Evolutionary conservation across 768 basidiomycete species (phyloP).

Genomic region (Termitomyces sp.): DNA sequence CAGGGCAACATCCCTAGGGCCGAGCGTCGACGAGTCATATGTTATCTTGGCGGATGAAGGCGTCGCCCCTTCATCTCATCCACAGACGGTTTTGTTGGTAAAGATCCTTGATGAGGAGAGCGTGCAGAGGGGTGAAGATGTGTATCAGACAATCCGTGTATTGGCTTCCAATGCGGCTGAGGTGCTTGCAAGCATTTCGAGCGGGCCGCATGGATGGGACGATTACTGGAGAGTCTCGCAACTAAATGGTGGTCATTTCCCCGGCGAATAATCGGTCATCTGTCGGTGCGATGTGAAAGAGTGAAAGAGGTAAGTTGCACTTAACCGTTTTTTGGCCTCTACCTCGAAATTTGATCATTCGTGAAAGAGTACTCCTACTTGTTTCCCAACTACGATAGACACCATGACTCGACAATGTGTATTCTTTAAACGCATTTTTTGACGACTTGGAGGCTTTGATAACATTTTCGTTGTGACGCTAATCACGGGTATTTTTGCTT

Average conservation of each 20-base stretch:
- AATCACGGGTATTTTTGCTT: not conserved
- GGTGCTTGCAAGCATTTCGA: conserved; percentile 13
- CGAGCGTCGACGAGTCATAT: conserved; percentile 3
- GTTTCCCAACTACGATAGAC: not conserved
- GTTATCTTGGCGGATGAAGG: conserved; percentile 15
- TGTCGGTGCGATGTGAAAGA: not conserved
- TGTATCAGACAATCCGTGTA: conserved; percentile 10
- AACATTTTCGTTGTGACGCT: not conserved
- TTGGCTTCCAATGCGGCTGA: conserved; percentile 10
- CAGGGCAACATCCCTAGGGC: not conserved
- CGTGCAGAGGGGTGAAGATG: not conserved
- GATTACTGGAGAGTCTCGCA: conserved; percentile 17
- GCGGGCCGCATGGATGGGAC: conserved; percentile 13
- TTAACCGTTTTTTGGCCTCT: not conserved
- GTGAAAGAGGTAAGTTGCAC: not conserved
- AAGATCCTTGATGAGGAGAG: conserved; percentile 4
- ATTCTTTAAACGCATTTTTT: not conserved
- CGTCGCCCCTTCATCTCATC: conserved; percentile 11
- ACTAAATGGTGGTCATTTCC: conserved; percentile 16
- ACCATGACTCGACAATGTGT: not conserved
- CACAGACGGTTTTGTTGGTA: conserved; percentile 15
- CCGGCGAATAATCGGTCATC: conserved; percentile 9
- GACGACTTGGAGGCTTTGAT: not conserved
- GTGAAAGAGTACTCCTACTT: not conserved
- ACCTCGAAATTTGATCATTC: not conserved